These are phyloP conservation scores for Lentinula aciculospora DNA, from an alignment of 768 basidiomycete genomes.

Conservation along the genomic window DNA sequence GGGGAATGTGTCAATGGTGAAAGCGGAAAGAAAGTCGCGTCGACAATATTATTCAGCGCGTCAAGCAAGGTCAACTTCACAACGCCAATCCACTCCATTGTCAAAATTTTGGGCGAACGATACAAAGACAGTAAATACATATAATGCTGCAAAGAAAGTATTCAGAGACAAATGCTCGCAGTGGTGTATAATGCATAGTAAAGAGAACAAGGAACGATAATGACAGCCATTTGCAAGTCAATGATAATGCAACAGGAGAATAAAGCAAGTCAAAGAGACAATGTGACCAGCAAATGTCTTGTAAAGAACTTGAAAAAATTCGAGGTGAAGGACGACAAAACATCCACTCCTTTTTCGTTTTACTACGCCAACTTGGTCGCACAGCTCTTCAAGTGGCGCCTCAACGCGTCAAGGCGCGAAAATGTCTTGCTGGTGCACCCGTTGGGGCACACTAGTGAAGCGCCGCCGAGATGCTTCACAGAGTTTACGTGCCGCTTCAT, in stretches of 20 bases:
- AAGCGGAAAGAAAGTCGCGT: not conserved
- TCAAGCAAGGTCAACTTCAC: too few relatives aligned
- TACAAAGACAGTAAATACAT: too few relatives aligned
- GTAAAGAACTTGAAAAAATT: not conserved
- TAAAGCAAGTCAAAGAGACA: not conserved
- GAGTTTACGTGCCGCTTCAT: not conserved
- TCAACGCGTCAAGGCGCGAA: not conserved
- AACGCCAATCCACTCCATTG: too few relatives aligned
- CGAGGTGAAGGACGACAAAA: not conserved
- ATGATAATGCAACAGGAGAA: not conserved
- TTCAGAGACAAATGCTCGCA: not conserved
- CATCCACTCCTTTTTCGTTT: not conserved
- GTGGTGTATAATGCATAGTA: not conserved
- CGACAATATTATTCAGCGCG: too few relatives aligned
- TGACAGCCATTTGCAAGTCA: not conserved
- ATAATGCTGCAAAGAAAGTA: not conserved
- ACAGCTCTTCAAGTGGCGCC: not conserved
- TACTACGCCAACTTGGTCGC: not conserved
- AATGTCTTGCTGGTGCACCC: not conserved
- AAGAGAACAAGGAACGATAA: not conserved
- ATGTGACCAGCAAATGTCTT: not conserved
- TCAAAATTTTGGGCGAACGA: too few relatives aligned
- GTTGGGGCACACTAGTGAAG: not conserved
- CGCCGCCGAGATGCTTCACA: not conserved
- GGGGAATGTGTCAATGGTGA: not conserved